A percentile compares a stretch with the other conserved stretches of the same genome.
phyloP scores from a whole-genome alignment of 148 eudicot species.

The Rhododendron williamsianum region DNA sequence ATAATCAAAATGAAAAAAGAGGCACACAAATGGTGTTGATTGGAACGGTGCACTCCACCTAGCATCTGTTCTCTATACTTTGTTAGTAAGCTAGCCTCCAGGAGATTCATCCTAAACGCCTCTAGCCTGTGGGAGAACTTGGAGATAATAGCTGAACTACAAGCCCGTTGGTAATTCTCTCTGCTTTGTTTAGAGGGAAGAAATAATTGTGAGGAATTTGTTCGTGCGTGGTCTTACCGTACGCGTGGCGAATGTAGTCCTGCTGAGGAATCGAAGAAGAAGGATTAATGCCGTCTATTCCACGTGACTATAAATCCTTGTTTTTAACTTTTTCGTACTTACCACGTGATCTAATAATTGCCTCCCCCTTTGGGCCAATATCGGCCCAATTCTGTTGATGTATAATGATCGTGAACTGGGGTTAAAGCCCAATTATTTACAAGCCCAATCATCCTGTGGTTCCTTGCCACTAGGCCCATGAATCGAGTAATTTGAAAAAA shows the following conservation, averaged over 20 bases:
- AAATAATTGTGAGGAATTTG: not conserved
- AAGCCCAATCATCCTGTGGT: no score
- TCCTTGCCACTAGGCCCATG: not conserved
- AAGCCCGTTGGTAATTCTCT: no score
- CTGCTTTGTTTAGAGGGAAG: no score
- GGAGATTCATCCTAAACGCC: no score
- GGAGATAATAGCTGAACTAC: no score
- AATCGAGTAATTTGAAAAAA: no score
- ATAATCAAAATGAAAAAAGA: no score
- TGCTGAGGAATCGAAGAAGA: not conserved
- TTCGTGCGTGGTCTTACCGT: not conserved
- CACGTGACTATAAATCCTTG: not conserved
- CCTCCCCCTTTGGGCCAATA: not conserved
- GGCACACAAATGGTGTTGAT: not conserved
- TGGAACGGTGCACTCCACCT: not conserved
- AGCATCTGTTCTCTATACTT: not conserved
- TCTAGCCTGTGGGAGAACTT: no score
- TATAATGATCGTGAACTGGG: not conserved
- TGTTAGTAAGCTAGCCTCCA: no score
- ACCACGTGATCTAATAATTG: not conserved
- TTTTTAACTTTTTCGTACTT: not conserved
- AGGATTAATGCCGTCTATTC: not conserved
- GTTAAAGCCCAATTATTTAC: not conserved
- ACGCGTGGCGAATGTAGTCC: not conserved
- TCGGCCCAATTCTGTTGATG: not conserved